Conservation (phyloP, 805 yeast genomes). For the Komagataella kurtzmanii region DNA sequence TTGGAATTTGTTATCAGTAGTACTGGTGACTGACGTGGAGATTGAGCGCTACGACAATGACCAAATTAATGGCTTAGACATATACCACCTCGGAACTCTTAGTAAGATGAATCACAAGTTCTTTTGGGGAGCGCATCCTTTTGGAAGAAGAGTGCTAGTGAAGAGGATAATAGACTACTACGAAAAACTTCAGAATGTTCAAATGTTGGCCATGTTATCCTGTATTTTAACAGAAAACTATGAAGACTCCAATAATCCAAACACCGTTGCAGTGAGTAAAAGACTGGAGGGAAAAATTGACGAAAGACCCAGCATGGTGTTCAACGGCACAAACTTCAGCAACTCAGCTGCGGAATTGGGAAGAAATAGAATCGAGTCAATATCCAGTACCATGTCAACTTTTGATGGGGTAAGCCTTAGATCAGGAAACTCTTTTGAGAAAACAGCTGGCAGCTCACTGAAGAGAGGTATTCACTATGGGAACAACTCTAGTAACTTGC, state of each 20-base stretch:
- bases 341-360: not conserved
- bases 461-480: not conserved
- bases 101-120: not conserved
- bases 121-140: conserved; percentile 69
- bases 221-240: conserved; percentile 47
- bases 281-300: not conserved
- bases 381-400: not conserved
- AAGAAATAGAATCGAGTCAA: not conserved
- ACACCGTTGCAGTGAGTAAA: conserved; percentile 24
- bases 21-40: conserved; percentile 27
- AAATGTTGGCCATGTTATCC: conserved; percentile 83
- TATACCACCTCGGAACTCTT: not conserved
- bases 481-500: not conserved
- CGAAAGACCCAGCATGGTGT: conserved; percentile 1
- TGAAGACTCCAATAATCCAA: conserved; percentile 11
- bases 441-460: not conserved
- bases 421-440: not conserved
- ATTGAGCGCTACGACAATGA: conserved; percentile 8
- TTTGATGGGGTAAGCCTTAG: not conserved
- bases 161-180: conserved; percentile 49
- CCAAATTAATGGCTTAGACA: not conserved
- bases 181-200: conserved; percentile 53
- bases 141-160: conserved; percentile 58
- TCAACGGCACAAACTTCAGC: not conserved
- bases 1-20: conserved; percentile 51